Conservation (phyloP, 176 grass and related monocot species). For the Pharus latifolius region DNA sequence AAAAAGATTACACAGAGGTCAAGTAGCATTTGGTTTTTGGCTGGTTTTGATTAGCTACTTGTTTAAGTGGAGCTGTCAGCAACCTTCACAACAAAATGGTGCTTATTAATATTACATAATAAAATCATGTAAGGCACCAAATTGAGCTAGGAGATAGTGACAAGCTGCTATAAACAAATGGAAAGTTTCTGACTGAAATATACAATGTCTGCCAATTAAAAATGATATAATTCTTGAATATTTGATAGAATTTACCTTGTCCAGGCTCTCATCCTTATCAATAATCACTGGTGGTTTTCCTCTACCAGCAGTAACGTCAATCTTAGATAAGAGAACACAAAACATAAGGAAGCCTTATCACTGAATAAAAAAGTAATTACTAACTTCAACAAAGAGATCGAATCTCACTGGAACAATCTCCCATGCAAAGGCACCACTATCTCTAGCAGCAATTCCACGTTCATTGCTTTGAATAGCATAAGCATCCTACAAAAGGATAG, state of each 20-base stretch:
- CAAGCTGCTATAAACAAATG: neutral
- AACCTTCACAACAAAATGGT: neutral
- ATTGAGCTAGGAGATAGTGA: neutral
- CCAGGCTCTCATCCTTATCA: constrained; percentile 85
- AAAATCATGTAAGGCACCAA: neutral
- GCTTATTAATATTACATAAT: neutral
- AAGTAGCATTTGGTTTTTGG: too few species aligned
- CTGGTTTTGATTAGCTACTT: too few species aligned
- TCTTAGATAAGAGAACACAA: constrained; percentile 24
- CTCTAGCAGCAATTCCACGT: constrained; percentile 81
- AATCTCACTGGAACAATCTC: constrained; percentile 72
- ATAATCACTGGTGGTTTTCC: constrained; percentile 51
- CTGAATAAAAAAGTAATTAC: neutral
- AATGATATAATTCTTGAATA: neutral
- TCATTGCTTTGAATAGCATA: constrained; percentile 95
- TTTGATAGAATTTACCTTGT: constrained; percentile 47
- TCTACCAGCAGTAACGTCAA: constrained; percentile 90
- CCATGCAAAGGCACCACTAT: constrained; percentile 82
- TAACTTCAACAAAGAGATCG: neutral
- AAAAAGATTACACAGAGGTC: neutral
- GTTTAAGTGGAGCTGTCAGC: too few species aligned
- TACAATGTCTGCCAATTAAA: neutral
- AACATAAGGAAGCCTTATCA: constrained; percentile 12
- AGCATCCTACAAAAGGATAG: constrained; percentile 49
- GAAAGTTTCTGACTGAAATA: neutral